Evolutionary conservation across 2,329 filamentous ascomycete genomes (phyloP), one percentile per base, ranked within the genome.

Genomic region (Didymellaceae sp.): DNA sequence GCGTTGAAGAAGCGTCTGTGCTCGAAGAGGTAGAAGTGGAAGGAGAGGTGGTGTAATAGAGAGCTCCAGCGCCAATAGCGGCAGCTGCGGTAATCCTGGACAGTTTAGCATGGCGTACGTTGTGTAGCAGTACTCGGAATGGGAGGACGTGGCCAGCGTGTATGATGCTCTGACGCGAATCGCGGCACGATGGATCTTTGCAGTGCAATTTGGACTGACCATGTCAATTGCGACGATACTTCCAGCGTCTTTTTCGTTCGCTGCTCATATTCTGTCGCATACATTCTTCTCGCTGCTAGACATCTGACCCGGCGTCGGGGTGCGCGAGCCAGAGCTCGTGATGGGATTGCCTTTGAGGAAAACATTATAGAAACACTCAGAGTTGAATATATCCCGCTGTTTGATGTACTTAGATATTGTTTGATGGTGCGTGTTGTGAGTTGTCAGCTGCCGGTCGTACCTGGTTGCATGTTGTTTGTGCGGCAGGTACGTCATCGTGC

Each of bases 261-360:
- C 51, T 62, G 39, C n/a, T 62, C 57, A 48, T 61, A 38, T 18
- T 59, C 40, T 11, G 59, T 62, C 40, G 54, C 57, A 56, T 60
- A 62, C 17, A 18, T 39, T 44, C 59, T 58, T 40, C 40, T 52
- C 32, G 52, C 39, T 48, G 57, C 18, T 45, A 34, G 42, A 40
- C 39, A 44, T 43, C 21, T 40, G 39, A 40, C 24, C 46, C 45
- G 45, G 32, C 39, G 40, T 25, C 7, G 26, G n/a, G 40, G 28
- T 22, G 45, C 50, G n/a, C 47, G 50, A 22, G 47, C 39, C 6
- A 56, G 39, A 48, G 45, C 55, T 45, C 52, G 55, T 18, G 45
- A 28, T 33, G 52, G 14, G n/a, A 45, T 39, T 35, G 50, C 22
- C 30, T 45, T 56, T 25, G 39, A 35, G 8, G 50, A 51, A 22